Base-by-base conservation (phyloP, 2,329 filamentous ascomycete species). In the Neoscytalidium dimidiatum region DNA sequence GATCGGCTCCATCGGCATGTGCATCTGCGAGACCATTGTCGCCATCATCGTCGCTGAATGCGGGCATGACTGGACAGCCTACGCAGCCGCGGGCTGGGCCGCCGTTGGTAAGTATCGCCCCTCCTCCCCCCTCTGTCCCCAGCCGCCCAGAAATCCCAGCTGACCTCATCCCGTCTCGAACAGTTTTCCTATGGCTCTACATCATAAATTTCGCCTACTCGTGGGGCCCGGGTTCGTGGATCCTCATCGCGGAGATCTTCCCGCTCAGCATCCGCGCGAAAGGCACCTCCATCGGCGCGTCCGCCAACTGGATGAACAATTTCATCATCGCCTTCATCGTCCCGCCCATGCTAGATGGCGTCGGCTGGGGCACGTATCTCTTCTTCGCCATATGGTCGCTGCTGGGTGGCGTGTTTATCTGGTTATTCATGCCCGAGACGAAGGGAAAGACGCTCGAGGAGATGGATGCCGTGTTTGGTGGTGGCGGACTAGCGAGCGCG, bases 211-310 rank as follows among this genome's bases (percentile, higher is more conserved):
- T 92, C 74, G 90, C 90, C 14, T 86, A 88, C 7, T 91, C 90
- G 0, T 93, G 90, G 90, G 90, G 90, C 6, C 90, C 90, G 0
- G 89, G 91, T 35, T 85, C 85, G 3, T 93, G 90, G 90, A 90
- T 77, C 26, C 74, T 77, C 13, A 78, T 77, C 29, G 78, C 78
- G 35, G 68, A 71, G 26, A 67, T 80, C 65, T 81, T 79, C 74
- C 78, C 79, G 5, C 74, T 80, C 65, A 81, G 81, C 65, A 80
- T 82, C 61, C 78, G 81, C 61, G 78, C 79, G 44, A 82, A 82
- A 71, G 81, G 81, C 35, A 71, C 79, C 52, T 76, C 75, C 9
- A 82, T 85, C 75, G 85, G 84, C 7, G 86, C 83, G 0, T 84
- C 84, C 1, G 79, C 81, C 48, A 86, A 86, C 38, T 86, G 84